These are phyloP conservation scores for Asterophora lycoperdoides DNA, from an alignment of 768 basidiomycete genomes.

Conservation along the genomic window DNA sequence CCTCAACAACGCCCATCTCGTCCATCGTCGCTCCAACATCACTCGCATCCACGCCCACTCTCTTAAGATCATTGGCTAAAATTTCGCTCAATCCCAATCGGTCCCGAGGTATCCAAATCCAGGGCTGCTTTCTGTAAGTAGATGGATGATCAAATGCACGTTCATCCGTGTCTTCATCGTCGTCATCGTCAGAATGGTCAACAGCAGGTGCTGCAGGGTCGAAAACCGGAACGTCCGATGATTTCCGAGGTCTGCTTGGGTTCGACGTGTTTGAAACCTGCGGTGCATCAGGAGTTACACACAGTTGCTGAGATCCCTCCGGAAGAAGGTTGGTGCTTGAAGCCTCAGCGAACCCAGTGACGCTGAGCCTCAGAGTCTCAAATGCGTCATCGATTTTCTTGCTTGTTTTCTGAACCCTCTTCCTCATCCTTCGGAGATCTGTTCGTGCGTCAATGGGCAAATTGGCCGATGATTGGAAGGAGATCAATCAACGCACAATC, in stretches of 20 bases:
- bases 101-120: conserved; percentile 46
- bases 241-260: conserved; percentile 15
- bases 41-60: conserved; percentile 38
- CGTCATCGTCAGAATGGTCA: conserved; percentile 20
- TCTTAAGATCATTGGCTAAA: conserved; percentile 33
- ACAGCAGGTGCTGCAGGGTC: conserved; percentile 28
- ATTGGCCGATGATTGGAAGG: no score
- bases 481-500: no score
- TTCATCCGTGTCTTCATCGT: conserved; percentile 28
- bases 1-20: conserved; percentile 39
- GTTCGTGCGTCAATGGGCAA: no score
- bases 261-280: conserved; percentile 14
- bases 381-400: no score
- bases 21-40: conserved; percentile 44
- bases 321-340: no score
- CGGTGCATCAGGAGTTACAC: conserved; percentile 2
- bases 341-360: no score
- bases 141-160: conserved; percentile 49
- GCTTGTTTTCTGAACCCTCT: no score
- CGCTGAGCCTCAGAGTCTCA: no score
- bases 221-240: conserved; percentile 18
- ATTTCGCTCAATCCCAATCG: conserved; percentile 32
- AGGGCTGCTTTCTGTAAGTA: conserved; percentile 40
- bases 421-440: no score
- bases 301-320: background rate